Evolutionary conservation across 805 yeast genomes (phyloP).

Genomic region (Millerozyma miso): DNA sequence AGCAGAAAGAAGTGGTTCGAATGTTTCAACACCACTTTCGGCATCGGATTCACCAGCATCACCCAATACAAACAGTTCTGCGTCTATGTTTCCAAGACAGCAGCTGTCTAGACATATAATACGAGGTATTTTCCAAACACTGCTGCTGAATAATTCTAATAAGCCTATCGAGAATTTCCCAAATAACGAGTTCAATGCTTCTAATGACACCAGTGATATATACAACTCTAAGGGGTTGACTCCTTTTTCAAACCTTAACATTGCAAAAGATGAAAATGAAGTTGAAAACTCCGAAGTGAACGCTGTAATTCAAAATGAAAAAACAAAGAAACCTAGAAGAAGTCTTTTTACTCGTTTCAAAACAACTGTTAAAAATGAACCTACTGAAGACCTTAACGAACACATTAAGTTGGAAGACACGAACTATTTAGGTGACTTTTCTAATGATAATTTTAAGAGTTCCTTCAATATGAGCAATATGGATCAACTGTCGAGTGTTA

Average conservation of each 20-base stretch:
- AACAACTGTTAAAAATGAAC: slow-evolving; percentile 13
- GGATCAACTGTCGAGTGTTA: neutral
- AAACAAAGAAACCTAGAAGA: slow-evolving; percentile 29
- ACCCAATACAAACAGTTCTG: slow-evolving; percentile 2
- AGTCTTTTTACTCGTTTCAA: slow-evolving; percentile 39
- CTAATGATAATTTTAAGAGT: neutral
- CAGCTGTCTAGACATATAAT: slow-evolving; percentile 30
- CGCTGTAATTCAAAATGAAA: slow-evolving; percentile 15
- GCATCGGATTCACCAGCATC: slow-evolving; percentile 15
- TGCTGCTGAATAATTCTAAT: slow-evolving; percentile 6
- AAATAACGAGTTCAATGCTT: slow-evolving; percentile 1
- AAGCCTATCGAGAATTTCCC: slow-evolving; percentile 1
- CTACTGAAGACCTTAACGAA: slow-evolving; percentile 5
- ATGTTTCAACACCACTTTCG: slow-evolving; percentile 11
- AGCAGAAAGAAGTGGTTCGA: slow-evolving; percentile 14
- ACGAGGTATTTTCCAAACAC: slow-evolving; percentile 23
- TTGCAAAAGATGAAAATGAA: slow-evolving; percentile 1
- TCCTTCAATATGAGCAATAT: neutral
- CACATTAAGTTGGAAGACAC: slow-evolving; percentile 3
- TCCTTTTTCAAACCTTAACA: neutral
- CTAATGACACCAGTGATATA: slow-evolving; percentile 2
- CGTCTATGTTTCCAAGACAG: slow-evolving; percentile 11
- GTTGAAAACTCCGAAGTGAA: slow-evolving; percentile 16
- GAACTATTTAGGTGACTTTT: neutral
- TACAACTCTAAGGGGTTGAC: neutral